Base-by-base conservation (phyloP, 768 basidiomycete genomes). In the Boletus barrowsii region DNA sequence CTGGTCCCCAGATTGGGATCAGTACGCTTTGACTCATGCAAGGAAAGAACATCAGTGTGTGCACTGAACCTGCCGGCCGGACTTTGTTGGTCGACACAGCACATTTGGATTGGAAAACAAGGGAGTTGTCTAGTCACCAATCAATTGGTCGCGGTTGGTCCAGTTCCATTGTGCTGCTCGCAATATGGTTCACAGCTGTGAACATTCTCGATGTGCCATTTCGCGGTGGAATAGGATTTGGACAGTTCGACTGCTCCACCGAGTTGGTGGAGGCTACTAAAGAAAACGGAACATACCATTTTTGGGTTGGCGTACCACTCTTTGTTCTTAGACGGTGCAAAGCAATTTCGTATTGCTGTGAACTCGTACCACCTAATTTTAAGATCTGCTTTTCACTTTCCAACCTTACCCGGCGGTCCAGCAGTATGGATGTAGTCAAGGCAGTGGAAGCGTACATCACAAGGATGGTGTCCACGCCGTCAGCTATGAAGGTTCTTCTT, bases 401-500 rank as follows among this genome's bases (percentile, higher is more conserved):
- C 17, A 30, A 14, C 36, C 20, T 44, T 49, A n/a, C 33, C 32
- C 39, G 41, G 22, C 48, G 17, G 35, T 41, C 26, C 26, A 40
- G 35, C 51, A 55, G 22, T 45, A 98, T 98, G 97, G 95, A 99
- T 72, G 87, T 95, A 60, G 80, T 93, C 65, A 96, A 95, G 73
- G 97, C 97, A 9, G 86, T 97, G 29, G 92, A 95, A 74, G 90
- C 87, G 6, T 99, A 98, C 76, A 80, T 98, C 67, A 82, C 83
- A 57, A 96, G 90, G 77, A 78, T 97, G 77, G 82, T 97, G 54
- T 86, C 88, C 20, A 83, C 84, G 47, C 92, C 93, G 49, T 77
- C 82, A 4, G 83, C 91, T 5, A 98, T 98, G 91, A 98, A 98
- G 73, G 94, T 98, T 20, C 79, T 99, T 42, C 80, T 99, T 22